Percentiles rank a stretch among this genome's conserved stretches.
Conservation (phyloP, 139 green algal genomes). For the Chlorella sp. region DNA sequence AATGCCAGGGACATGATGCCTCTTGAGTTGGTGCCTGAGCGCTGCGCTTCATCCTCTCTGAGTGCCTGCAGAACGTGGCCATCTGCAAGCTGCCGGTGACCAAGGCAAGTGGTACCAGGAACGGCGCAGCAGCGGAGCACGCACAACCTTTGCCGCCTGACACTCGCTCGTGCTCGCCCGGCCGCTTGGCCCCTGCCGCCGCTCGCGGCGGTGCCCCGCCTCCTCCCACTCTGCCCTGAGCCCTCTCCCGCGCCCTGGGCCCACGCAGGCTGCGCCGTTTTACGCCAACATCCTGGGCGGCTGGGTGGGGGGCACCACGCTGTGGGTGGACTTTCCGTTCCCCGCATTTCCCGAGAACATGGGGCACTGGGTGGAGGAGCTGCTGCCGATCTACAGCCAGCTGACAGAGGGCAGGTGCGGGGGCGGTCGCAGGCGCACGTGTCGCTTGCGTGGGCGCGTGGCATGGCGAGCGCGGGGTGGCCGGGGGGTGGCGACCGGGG, state of each 20-base stretch:
- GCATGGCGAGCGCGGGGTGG: background rate
- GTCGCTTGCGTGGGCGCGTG: background rate
- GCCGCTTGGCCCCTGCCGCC: background rate
- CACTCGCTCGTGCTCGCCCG: background rate
- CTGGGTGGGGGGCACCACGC: constrained; percentile 58
- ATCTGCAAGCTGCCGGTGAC: constrained; percentile 15
- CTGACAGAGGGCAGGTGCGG: constrained; percentile 42
- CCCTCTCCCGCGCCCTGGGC: background rate
- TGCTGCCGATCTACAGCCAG: constrained; percentile 59
- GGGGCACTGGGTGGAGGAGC: constrained; percentile 78
- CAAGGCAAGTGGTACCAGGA: background rate
- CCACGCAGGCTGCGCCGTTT: too few species aligned
- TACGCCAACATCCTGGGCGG: constrained; percentile 25
- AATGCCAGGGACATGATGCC: too few species aligned
- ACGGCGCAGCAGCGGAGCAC: too few species aligned
- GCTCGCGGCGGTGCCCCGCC: background rate
- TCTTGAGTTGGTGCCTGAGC: too few species aligned
- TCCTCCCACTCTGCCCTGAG: background rate
- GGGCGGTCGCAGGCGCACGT: background rate
- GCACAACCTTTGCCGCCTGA: background rate
- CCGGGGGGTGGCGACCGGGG: background rate
- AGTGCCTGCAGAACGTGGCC: constrained; percentile 21
- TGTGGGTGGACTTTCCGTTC: constrained; percentile 77
- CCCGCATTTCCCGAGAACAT: constrained; percentile 68
- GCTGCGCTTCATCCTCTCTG: too few species aligned